These are phyloP conservation scores for Durusdinium trenchii DNA, from an alignment of 73 alveolate genomes.

Conservation along the genomic window DNA sequence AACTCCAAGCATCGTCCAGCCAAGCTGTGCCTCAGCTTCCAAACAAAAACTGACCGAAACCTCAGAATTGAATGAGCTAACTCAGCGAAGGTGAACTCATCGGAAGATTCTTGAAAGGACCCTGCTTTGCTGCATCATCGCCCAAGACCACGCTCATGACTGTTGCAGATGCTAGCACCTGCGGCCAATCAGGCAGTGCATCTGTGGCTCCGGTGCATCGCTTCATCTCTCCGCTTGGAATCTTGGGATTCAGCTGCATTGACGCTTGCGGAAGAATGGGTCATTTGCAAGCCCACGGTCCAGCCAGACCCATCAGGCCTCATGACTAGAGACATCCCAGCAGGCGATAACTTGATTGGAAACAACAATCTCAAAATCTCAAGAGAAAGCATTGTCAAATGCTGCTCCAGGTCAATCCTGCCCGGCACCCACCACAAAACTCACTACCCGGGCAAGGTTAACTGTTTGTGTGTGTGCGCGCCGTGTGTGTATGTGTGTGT, in stretches of 20 bases:
- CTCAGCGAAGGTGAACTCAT: too few relatives aligned
- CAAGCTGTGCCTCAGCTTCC: constrained; percentile 16
- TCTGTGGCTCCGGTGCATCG: neutral
- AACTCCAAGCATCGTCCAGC: constrained; percentile 84
- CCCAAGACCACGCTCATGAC: constrained; percentile 62
- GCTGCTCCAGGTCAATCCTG: too few relatives aligned
- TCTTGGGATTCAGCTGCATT: constrained; percentile 43
- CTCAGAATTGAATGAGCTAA: too few relatives aligned
- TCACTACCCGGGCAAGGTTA: too few relatives aligned
- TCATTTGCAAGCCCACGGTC: constrained; percentile 89
- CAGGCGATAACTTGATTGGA: neutral
- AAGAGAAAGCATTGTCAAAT: neutral
- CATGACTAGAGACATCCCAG: neutral
- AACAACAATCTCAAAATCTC: neutral
- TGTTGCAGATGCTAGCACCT: constrained; percentile 73
- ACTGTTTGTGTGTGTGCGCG: too few relatives aligned
- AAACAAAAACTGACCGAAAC: too few relatives aligned
- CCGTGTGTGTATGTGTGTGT: too few relatives aligned
- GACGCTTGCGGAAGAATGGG: constrained; percentile 59
- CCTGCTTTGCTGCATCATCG: constrained; percentile 65
- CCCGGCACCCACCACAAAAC: too few relatives aligned
- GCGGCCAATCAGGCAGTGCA: neutral
- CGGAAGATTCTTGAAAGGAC: too few relatives aligned
- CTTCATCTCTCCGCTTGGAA: neutral
- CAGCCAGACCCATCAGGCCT: constrained; percentile 91